These are phyloP conservation scores for Hypoxylon rickii DNA, from an alignment of 495 filamentous ascomycete genomes.

Conservation along the genomic window DNA sequence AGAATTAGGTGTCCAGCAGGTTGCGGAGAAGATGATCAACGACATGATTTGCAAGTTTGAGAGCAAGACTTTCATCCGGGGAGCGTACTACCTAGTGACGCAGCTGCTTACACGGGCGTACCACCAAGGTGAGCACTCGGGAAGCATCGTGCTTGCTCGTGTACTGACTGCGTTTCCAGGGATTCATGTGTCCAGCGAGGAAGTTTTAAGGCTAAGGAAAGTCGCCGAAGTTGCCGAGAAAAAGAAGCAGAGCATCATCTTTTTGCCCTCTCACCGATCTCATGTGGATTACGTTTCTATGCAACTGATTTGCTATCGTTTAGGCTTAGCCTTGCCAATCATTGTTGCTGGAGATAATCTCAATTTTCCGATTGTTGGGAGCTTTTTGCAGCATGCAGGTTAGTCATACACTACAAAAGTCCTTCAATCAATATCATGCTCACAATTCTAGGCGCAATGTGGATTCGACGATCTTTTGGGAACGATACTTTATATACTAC, in stretches of 20 bases:
- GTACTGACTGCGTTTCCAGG: conserved; percentile 21
- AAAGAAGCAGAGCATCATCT: conserved; percentile 94
- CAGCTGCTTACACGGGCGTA: conserved; percentile 91
- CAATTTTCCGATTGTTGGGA: conserved; percentile 87
- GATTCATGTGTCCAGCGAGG: conserved; percentile 95
- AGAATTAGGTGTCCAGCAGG: conserved; percentile 63
- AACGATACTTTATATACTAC: conserved; percentile 89
- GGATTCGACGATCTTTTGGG: conserved; percentile 89
- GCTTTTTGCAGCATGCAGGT: conserved; percentile 92
- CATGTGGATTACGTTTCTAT: conserved; percentile 96
- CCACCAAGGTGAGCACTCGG: conserved; percentile 68
- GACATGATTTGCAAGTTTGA: conserved; percentile 99
- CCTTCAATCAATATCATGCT: background rate
- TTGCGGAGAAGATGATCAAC: conserved; percentile 82
- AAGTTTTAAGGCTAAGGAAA: conserved; percentile 78
- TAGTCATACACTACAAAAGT: conserved; percentile 21
- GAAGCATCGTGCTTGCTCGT: background rate
- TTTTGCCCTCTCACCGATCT: conserved; percentile 90
- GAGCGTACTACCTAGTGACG: conserved; percentile 86
- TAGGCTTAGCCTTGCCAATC: conserved; percentile 87
- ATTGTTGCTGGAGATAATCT: conserved; percentile 95
- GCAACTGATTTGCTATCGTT: conserved; percentile 90
- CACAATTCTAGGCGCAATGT: conserved; percentile 76
- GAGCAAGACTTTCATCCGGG: conserved; percentile 87
- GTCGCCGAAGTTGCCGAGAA: conserved; percentile 80